Evolutionary conservation across 2,329 filamentous ascomycete genomes (phyloP), one percentile per base, ranked within the genome.

Genomic region (Alternaria burnsii): DNA sequence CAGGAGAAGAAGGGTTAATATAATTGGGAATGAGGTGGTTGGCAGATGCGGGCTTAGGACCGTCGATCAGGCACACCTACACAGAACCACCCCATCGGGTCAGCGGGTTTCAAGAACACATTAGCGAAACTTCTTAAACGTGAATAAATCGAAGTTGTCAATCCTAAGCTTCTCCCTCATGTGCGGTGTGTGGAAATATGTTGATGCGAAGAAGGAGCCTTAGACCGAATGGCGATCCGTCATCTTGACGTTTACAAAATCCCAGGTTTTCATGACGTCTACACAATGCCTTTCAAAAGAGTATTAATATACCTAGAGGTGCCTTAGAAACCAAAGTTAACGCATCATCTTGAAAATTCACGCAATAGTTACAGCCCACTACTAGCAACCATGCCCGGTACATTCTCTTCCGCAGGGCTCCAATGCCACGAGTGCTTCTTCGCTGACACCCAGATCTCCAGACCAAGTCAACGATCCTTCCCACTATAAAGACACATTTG

Each of bases 1-100:
- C 22, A 44, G 12, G 53, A 48, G 26, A 55, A 40, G 53, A 55
- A 54, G 8, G 24, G n/a, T 10, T 55, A n/a, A 40, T 32, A 40
- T 20, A 34, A 22, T 36, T 38, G n/a, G 34, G 22, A n/a, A 36
- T 26, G 20, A 26, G 34, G 36, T 26, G 22, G 24, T 24, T 28
- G n/a, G 48, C 16, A 40, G 34, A 22, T 41, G 38, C 48, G 48
- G 32, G 34, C 34, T 52, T 52, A 32, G 22, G 20, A 32, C 32
- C 16, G 34, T 26, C 22, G 32, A 51, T 38, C 30, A 48, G 28
- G 28, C 9, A 32, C 44, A 28, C 28, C 44, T 34, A 20, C 8
- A 20, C 38, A 40, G 18, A 11, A n/a, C n/a, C 28, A 40, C 18
- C 38, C 20, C n/a, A 11, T 10, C 18, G 38, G n/a, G n/a, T 40